Evolutionary conservation across 768 basidiomycete species (phyloP).

Genomic region (Boletus pseudopeckii): DNA sequence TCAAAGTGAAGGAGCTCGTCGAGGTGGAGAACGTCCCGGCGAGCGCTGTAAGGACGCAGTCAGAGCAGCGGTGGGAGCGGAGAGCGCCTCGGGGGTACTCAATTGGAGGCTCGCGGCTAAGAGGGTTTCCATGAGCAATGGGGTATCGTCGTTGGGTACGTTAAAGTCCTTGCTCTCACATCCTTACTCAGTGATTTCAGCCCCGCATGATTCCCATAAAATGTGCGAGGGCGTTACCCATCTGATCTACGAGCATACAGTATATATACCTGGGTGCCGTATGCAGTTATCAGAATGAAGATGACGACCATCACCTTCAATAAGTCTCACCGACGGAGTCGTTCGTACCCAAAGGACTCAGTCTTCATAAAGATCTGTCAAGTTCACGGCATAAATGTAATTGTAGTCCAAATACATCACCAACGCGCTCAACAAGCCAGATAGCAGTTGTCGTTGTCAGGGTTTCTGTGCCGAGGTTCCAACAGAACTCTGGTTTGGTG

Average conservation of each 20-base stretch:
- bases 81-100: slow-evolving; percentile 67
- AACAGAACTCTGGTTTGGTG: too few species aligned
- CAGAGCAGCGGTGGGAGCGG: slow-evolving; percentile 64
- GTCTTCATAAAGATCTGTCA: not conserved
- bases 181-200: not conserved
- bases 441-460: too few species aligned
- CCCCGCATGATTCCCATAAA: not conserved
- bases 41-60: slow-evolving; percentile 62
- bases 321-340: not conserved
- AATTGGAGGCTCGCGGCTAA: slow-evolving; percentile 41
- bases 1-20: slow-evolving; percentile 85
- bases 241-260: not conserved
- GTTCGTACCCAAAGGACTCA: not conserved
- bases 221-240: not conserved
- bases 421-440: too few species aligned
- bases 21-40: slow-evolving; percentile 81
- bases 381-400: too few species aligned
- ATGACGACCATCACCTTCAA: not conserved
- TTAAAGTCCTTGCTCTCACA: not conserved
- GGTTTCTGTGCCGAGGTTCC: too few species aligned
- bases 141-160: slow-evolving; percentile 3
- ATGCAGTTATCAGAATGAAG: not conserved
- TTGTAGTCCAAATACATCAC: too few species aligned
- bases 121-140: slow-evolving; percentile 13
- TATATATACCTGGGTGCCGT: not conserved